Evolutionary conservation across 345 rosid species (phyloP).

Genomic region (Lagerstroemia speciosa): DNA sequence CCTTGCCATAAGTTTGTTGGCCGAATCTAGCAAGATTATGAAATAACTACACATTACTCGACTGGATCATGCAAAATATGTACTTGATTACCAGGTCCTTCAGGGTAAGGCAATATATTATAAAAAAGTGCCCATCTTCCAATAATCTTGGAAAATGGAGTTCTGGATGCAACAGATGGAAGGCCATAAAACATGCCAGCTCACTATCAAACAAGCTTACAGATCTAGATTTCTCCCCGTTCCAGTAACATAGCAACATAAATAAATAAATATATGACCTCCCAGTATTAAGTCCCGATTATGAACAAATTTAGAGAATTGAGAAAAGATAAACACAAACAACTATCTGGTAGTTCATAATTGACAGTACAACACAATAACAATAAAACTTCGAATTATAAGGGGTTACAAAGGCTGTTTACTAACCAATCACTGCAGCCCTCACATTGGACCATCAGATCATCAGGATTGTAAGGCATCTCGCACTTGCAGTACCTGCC

Average conservation of each 20-base stretch:
- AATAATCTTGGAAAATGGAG: background rate
- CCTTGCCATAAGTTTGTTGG: background rate
- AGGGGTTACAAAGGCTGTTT: conserved; percentile 12
- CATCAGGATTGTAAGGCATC: conserved; percentile 99
- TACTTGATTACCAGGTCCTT: background rate
- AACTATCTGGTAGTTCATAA: background rate
- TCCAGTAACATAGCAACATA: background rate
- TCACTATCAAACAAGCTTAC: background rate
- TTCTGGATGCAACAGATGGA: background rate
- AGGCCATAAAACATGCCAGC: background rate
- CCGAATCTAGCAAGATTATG: background rate
- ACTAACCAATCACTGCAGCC: conserved; percentile 96
- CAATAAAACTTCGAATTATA: background rate
- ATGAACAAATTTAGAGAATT: background rate
- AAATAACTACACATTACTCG: background rate
- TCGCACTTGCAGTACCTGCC: conserved; percentile 94
- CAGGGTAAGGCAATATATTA: background rate
- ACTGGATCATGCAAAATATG: background rate
- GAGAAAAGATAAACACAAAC: background rate
- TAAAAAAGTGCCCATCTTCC: background rate
- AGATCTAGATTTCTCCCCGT: background rate
- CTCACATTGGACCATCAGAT: conserved; percentile 94
- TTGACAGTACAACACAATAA: background rate
- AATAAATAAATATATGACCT: background rate
- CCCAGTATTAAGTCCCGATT: background rate